Conservation (phyloP, 192 early-diverging fungal species). For the Gamsiella multidivaricata region DNA sequence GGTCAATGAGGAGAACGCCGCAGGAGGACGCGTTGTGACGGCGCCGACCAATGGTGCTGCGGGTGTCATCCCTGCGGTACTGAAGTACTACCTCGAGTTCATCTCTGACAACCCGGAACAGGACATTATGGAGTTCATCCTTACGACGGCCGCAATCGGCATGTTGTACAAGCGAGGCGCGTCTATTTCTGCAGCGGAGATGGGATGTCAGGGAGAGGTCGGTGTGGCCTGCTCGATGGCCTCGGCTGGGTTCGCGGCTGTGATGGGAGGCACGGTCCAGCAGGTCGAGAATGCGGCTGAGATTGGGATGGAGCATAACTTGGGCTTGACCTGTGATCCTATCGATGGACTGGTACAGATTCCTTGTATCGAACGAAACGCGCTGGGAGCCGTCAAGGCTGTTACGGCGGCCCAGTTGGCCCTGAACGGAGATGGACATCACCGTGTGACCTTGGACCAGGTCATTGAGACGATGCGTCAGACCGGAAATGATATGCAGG, state of each 20-base stretch:
- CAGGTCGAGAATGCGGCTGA: constrained; percentile 97
- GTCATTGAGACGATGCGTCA: constrained; percentile 97
- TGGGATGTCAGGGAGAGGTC: constrained; percentile 98
- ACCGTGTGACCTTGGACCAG: constrained; percentile 92
- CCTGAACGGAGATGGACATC: constrained; percentile 91
- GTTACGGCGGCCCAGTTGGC: constrained; percentile 96
- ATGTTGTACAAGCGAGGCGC: constrained; percentile 98
- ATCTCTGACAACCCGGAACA: constrained; percentile 85
- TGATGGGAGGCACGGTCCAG: constrained; percentile 90
- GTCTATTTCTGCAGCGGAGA: constrained; percentile 93
- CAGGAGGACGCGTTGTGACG: constrained; percentile 87
- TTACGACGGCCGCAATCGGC: constrained; percentile 93
- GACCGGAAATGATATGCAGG: constrained; percentile 91
- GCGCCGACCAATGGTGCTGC: constrained; percentile 97
- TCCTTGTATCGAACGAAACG: constrained; percentile 97
- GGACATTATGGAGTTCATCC: constrained; percentile 91
- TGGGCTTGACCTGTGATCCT: constrained; percentile 89
- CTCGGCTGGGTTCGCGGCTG: constrained; percentile 93
- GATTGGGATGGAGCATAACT: constrained; percentile 94
- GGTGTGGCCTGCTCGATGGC: constrained; percentile 98
- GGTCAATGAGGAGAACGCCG: constrained; percentile 93
- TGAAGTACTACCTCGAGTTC: constrained; percentile 97
- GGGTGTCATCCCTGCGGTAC: constrained; percentile 92
- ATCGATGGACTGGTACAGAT: constrained; percentile 94
- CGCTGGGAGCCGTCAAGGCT: constrained; percentile 94